Base-by-base conservation (phyloP, 305 asterid genomes). In the Fraxinus angustifolia region DNA sequence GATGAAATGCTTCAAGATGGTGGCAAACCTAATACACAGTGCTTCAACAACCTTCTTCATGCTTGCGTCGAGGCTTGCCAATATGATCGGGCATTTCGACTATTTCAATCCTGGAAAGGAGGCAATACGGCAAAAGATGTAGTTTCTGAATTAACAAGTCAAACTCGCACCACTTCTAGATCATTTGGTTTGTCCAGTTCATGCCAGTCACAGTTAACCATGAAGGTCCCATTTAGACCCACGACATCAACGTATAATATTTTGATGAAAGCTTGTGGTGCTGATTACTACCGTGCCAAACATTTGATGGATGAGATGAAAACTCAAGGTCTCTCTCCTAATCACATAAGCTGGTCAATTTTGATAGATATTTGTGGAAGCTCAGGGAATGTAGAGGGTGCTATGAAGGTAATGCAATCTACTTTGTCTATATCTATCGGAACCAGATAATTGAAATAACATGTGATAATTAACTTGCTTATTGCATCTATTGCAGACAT, bases 241-340 rank as follows among this genome's bases (percentile, higher is more conserved):
- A 90, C 94, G 77, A 89, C 89, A 87, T 86, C 97, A 8, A 95
- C 98, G 6, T 95, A 94, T 86, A 95, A 95, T 83, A 94, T 88
- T 80, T 82, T 95, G 94, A 91, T 94, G 95, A 93, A 95, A 90
- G 99, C 99, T 67, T 94, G 98, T 80, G 96, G 98, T 31, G 87
- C 93, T 79, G 97, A 95, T 87, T 89, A 91, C 84, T 74, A 78
- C 88, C 97, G 87, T 79, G 98, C 97, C 50, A 91, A 92, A 89
- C 86, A 88, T 84, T 88, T 95, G 88, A 90, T 95, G 95, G 97
- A 90, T 79, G 99, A 92, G 92, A 93, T 95, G 99, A 91, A 86
- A 88, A 85, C 87, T 68, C 83, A 81, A 40, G 97, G 96, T 79
- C 95, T 95, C 87, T 86, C 91, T 79, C 99, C 98, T 84, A 86